Base-by-base conservation (phyloP, 1,139 yeast genomes). In the Debaryomycetaceae sp. region DNA sequence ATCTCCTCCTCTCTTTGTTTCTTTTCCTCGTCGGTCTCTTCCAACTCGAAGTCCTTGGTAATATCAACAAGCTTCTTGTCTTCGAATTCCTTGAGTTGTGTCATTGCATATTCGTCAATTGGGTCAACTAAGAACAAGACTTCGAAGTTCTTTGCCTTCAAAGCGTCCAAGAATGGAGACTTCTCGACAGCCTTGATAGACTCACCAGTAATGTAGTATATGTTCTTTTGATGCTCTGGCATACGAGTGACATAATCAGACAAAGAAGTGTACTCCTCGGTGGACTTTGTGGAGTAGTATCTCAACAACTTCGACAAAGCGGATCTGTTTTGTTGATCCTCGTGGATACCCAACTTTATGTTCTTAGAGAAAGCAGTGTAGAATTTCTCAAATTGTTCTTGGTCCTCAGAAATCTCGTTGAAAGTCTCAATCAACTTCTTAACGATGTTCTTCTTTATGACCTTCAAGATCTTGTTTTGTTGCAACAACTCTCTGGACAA, bases 201-300 rank as follows among this genome's bases (percentile, higher is more conserved):
- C 79, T 94, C 98, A 83, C 98, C 99, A 67, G 98, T 92, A 70
- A 92, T 92, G 83, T 81, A 92, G 83, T 92, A 92, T 63, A 92
- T 88, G 81, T 94, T 92, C 94, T 94, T 91, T 80, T 92, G 99
- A 79, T 88, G 97, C 75, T 88, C 97, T 70, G 94, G 96, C 99
- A 92, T 92, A 78, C 98, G 88, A 56, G 98, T 92, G 52, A 94
- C 95, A 76, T 92, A 92, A 76, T 92, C 99, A 58, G 94, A 74
- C 65, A 92, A 81, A 37, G 98, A 91, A 56, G 98, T 92, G 70
- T 78, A 70, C 78, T 92, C 98, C 64, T 91, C 98, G 55, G 80
- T 65, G 49, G 97, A 85, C 79, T 91, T 92, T 66, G 98, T 91
- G 43, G 98, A 89, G 84, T 89, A 78, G 86, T 79, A 94, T 79